These are phyloP conservation scores for Xylaria sp. DNA, from an alignment of 2,329 filamentous ascomycete genomes.

Conservation along the genomic window DNA sequence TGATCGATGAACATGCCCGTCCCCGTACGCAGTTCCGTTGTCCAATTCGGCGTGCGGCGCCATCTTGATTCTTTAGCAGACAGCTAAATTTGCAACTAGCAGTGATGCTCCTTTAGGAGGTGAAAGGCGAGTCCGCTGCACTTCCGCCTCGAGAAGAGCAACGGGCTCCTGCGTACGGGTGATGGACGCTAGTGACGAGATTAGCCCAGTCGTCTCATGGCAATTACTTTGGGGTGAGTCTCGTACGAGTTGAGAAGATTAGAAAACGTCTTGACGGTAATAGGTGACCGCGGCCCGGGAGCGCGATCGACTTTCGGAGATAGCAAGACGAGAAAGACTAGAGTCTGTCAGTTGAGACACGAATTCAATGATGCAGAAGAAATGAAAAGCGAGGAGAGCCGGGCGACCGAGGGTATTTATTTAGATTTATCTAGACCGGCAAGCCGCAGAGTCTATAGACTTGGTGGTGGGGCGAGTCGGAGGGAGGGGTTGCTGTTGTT, in stretches of 20 bases:
- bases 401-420: constrained; percentile 20
- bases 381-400: background rate
- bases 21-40: constrained; percentile 68
- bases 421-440: constrained; percentile 7
- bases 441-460: background rate
- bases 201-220: constrained; percentile 37
- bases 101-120: constrained; percentile 60
- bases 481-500: constrained; percentile 24
- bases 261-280: constrained; percentile 93
- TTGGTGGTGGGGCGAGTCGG: constrained; percentile 1
- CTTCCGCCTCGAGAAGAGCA: constrained; percentile 84
- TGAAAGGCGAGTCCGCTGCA: constrained; percentile 75
- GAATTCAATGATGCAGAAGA: constrained; percentile 1
- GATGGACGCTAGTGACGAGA: constrained; percentile 74
- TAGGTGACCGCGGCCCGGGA: constrained; percentile 67
- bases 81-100: constrained; percentile 37
- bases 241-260: constrained; percentile 96
- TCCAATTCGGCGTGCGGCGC: constrained; percentile 85
- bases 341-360: constrained; percentile 15
- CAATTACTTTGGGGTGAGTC: constrained; percentile 20
- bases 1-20: constrained; percentile 59
- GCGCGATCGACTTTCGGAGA: constrained; percentile 61
- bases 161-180: constrained; percentile 96
- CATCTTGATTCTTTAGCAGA: constrained; percentile 66
- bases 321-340: constrained; percentile 11